These are phyloP conservation scores for Acidiella bohemica DNA, from an alignment of 495 filamentous ascomycete genomes.

Conservation along the genomic window DNA sequence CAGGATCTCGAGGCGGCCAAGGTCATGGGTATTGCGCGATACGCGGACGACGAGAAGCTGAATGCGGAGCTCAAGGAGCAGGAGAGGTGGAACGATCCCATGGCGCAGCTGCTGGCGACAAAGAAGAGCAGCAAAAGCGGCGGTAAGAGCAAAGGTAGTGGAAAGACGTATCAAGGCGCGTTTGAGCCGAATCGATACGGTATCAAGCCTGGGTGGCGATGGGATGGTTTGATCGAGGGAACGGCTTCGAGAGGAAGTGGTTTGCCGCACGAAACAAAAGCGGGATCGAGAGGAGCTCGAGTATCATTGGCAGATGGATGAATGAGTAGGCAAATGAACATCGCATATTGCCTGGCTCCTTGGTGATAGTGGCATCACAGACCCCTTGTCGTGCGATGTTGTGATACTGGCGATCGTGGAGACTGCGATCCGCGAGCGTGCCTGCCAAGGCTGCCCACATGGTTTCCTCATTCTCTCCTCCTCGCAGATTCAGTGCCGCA, in stretches of 20 bases:
- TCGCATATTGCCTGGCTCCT: no score
- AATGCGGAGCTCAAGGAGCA: conserved; percentile 67
- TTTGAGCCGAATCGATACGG: conserved; percentile 87
- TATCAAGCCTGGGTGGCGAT: conserved; percentile 79
- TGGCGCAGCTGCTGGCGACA: conserved; percentile 58
- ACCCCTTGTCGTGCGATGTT: no score
- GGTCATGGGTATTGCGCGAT: conserved; percentile 64
- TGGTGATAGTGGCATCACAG: no score
- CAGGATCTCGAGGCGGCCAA: conserved; percentile 62
- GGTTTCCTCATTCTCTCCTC: no score
- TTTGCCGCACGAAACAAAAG: conserved; percentile 73
- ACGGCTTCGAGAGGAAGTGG: conserved; percentile 89
- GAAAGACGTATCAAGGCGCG: conserved; percentile 64
- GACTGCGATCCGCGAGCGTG: no score
- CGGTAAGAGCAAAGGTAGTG: conserved; percentile 41
- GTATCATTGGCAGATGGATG: conserved; percentile 94
- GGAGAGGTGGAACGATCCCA: conserved; percentile 87
- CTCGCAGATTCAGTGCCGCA: no score
- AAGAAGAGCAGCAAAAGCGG: conserved; percentile 22
- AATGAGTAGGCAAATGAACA: no score
- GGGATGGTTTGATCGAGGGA: conserved; percentile 97
- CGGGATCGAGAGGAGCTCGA: conserved; percentile 62
- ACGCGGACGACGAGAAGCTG: conserved; percentile 65
- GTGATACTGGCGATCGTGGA: no score
- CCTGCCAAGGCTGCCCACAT: no score